Base-by-base conservation (phyloP, 805 yeast genomes). In the Clavispora fructus region DNA sequence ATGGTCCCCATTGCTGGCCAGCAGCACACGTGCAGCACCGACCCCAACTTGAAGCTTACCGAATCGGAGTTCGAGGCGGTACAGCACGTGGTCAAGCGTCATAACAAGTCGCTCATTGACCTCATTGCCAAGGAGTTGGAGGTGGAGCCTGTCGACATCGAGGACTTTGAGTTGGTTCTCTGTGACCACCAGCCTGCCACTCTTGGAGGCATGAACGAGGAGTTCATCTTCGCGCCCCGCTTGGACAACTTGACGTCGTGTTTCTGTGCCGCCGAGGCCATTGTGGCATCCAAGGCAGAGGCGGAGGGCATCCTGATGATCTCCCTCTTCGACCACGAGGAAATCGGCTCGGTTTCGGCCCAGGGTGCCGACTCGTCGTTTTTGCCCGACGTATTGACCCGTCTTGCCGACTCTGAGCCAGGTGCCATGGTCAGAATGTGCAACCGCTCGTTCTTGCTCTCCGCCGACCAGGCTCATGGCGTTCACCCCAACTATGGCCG, bases 401-500 rank as follows among this genome's bases (percentile, higher is more conserved):
- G 97, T 60, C 65, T 91, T 40, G 77, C 90, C 1, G 58, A 49
- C 28, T 43, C 55, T 31, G 54, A 59, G 44, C 55, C 56, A 25
- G 48, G 45, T 17, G 63, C 85, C 1, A 74, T 82, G 68, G 75
- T 91, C 8, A 84, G 83, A 17, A 44, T 55, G 53, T 53, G 57
- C 46, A 47, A 50, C 40, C 49, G 46, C 62, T 89, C 97, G 1
- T 91, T 94, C 65, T 77, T 92, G 55, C 65, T 94, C 39, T 91
- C 97, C 0, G 87, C 96, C 0, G 99, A 92, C 64, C 94, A 90
- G 82, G 96, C 98, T 1, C 99, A 92, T 62, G 98, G 96, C 29
- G 85, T 92, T 33, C 97, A 92, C 64, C 99, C 99, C 47, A 92
- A 92, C 65, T 92, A 92, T 64, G 68, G 79, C 5, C 77, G 75